Base-by-base conservation (phyloP, 1,284 basidiomycete genomes). In the Pterulicium gracile region DNA sequence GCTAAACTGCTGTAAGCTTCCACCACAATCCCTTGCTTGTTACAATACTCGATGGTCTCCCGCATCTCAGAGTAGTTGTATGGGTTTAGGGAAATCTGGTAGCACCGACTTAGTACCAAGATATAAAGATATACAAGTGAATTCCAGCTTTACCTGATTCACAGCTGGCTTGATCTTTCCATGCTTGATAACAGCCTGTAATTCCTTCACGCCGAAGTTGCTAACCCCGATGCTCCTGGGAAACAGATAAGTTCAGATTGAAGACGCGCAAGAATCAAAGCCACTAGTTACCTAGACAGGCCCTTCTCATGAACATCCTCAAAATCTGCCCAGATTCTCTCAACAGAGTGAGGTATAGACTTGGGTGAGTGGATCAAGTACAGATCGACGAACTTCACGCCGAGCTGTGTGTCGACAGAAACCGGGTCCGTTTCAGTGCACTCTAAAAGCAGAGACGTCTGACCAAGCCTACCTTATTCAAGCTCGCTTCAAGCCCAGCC, bases 201-300 rank as follows among this genome's bases (percentile, higher is more conserved):
- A 69, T 22, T 88, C 66, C 1, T 71, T 60, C 13, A 84, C 57
- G 13, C 58, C 62, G 58, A 85, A 88, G 66, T 88, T 89, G 62
- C 81, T 85, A 44, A 88, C 81, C n/a, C 85, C 86, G 52, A 88
- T 87, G 54, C 79, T 83, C 71, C 81, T 85, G 51, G 36, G 45
- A 39, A 17, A 15, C 45, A 44, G 18, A 32, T 19, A 14, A 22
- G 20, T 40, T 19, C 4, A 14, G 19, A 17, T n/a, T 20, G n/a
- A n/a, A 19, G 3, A 35, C 34, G 1, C 20, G 18, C 43, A 24
- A n/a, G n/a, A n/a, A 42, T 19, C 24, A 45, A 35, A 40, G 40
- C 15, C 3, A 4, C 10, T 3, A 50, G 62, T 27, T 49, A 80
- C 81, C 73, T 82, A 14, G 76, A 69, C 17, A 80, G 59, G 0